phyloP scores from a whole-genome alignment of 1,139 yeast genomes.

The Saccharomyces hybrid region DNA sequence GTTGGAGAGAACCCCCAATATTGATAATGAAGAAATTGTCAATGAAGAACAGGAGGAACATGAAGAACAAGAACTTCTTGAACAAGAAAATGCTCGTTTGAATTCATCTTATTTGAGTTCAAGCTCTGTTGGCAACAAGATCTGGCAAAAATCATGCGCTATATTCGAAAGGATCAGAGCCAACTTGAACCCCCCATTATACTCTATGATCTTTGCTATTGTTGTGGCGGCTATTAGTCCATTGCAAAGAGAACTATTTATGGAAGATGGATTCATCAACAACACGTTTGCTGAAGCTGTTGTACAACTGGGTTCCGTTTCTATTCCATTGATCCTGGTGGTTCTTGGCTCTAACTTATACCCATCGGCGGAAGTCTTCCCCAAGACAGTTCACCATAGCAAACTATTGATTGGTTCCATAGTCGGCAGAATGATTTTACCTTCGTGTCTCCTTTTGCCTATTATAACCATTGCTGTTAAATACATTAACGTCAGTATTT shows the following conservation, averaged over 20 bases:
- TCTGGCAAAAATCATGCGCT: slow-evolving; percentile 4
- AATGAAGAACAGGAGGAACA: background rate
- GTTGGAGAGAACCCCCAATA: slow-evolving; percentile 5
- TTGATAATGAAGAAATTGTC: background rate
- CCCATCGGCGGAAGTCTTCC: slow-evolving; percentile 48
- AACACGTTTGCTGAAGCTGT: slow-evolving; percentile 74
- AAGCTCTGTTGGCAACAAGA: slow-evolving; percentile 2
- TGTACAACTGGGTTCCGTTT: slow-evolving; percentile 74
- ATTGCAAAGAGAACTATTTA: slow-evolving; percentile 42
- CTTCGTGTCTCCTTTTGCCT: slow-evolving; percentile 48
- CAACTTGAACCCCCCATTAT: slow-evolving; percentile 91
- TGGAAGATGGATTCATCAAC: slow-evolving; percentile 39
- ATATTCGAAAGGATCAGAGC: slow-evolving; percentile 8
- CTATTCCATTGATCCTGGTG: slow-evolving; percentile 75
- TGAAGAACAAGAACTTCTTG: background rate
- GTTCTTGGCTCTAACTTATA: slow-evolving; percentile 70
- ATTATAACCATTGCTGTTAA: slow-evolving; percentile 38
- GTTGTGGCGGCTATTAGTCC: slow-evolving; percentile 75
- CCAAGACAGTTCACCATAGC: slow-evolving; percentile 53
- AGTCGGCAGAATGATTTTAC: slow-evolving; percentile 65
- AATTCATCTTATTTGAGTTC: too few relatives aligned
- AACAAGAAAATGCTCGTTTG: background rate
- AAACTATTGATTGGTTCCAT: slow-evolving; percentile 59
- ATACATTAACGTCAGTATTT: slow-evolving; percentile 52
- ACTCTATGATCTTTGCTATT: slow-evolving; percentile 81